Evolutionary conservation across 1,139 yeast genomes (phyloP).

Genomic region (Taphrina deformans): DNA sequence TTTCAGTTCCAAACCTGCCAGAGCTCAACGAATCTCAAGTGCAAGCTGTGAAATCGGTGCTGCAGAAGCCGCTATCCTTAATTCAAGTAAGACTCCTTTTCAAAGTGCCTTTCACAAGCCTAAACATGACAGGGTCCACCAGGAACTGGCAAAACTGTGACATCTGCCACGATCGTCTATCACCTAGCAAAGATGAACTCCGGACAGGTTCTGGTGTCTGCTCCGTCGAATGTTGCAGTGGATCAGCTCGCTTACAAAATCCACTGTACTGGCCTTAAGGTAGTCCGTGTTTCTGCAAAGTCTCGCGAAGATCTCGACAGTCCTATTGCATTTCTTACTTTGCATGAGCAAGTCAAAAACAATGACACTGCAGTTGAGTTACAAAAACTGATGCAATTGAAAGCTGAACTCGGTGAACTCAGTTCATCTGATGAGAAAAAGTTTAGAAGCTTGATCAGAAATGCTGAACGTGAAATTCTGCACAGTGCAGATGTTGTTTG

Average conservation of each 20-base stretch:
- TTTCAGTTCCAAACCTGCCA: slow-evolving; percentile 68
- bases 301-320: slow-evolving; percentile 79
- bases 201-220: slow-evolving; percentile 76
- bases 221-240: slow-evolving; percentile 93
- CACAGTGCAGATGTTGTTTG: slow-evolving; percentile 76
- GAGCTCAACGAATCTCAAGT: slow-evolving; percentile 75
- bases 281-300: slow-evolving; percentile 73
- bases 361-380: slow-evolving; percentile 56
- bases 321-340: slow-evolving; percentile 55
- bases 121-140: slow-evolving; percentile 73
- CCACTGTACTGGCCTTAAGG: slow-evolving; percentile 65
- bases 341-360: slow-evolving; percentile 54
- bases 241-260: slow-evolving; percentile 83
- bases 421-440: slow-evolving; percentile 55
- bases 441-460: slow-evolving; percentile 50
- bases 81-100: slow-evolving; percentile 56
- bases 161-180: slow-evolving; percentile 84
- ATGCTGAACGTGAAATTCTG: slow-evolving; percentile 56
- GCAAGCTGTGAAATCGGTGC: slow-evolving; percentile 70
- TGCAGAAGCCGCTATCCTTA: slow-evolving; percentile 73
- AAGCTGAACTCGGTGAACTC: slow-evolving; percentile 70
- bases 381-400: slow-evolving; percentile 58
- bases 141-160: slow-evolving; percentile 94
- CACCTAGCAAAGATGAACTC: slow-evolving; percentile 64
- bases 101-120: too few species aligned